These are phyloP conservation scores for Podosphaera fusca DNA, from an alignment of 2,329 filamentous ascomycete genomes.

Conservation along the genomic window DNA sequence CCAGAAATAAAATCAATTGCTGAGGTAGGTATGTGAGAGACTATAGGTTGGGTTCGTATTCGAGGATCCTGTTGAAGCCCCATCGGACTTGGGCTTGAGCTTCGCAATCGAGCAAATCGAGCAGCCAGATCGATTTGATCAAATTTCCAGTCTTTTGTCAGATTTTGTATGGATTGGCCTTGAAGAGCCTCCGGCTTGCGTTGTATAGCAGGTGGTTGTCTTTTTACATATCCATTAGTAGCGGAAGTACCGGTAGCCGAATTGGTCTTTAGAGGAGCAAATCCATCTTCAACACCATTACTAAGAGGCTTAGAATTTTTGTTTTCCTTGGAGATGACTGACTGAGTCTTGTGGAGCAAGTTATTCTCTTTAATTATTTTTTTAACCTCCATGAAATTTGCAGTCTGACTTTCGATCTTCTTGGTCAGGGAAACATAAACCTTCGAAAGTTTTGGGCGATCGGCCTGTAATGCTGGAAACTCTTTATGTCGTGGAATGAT, in stretches of 20 bases:
- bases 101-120: slow-evolving; percentile 33
- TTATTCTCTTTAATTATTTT: slow-evolving; percentile 39
- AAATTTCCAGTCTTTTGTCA: slow-evolving; percentile 10
- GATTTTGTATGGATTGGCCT: slow-evolving; percentile 30
- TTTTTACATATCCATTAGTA: slow-evolving; percentile 14
- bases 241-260: not conserved
- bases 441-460: slow-evolving; percentile 23
- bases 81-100: slow-evolving; percentile 14
- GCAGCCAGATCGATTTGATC: slow-evolving; percentile 26
- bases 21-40: slow-evolving; percentile 12
- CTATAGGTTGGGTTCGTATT: slow-evolving; percentile 26
- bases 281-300: not conserved
- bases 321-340: not conserved
- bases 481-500: slow-evolving; percentile 56
- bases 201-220: slow-evolving; percentile 24
- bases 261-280: too few relatives aligned
- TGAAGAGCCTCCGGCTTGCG: slow-evolving; percentile 47
- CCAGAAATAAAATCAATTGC: not conserved
- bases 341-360: slow-evolving; percentile 25
- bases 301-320: not conserved
- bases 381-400: slow-evolving; percentile 33
- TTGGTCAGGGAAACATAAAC: slow-evolving; percentile 27
- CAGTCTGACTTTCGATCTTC: slow-evolving; percentile 25
- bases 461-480: slow-evolving; percentile 38
- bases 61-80: slow-evolving; percentile 24